Evolutionary conservation across 2,329 filamentous ascomycete species (phyloP).

Genomic region (Albifimbria verrucaria): DNA sequence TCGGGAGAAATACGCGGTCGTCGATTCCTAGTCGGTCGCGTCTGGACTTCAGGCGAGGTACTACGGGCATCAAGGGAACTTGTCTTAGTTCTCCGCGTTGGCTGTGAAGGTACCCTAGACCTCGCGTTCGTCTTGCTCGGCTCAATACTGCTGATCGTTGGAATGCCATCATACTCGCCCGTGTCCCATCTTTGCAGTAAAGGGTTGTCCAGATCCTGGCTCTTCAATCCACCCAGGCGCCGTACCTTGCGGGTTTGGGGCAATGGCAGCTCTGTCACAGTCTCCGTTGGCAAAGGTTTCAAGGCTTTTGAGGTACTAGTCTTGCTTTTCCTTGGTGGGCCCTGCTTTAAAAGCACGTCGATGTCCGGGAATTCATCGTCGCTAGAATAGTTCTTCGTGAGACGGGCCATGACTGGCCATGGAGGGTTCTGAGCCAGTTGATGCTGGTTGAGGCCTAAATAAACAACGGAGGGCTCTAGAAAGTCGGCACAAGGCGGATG

Average conservation of each 20-base stretch:
- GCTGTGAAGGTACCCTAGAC: background rate
- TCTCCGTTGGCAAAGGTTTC: background rate
- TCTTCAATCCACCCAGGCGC: slow-evolving; percentile 19
- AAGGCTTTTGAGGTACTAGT: slow-evolving; percentile 12
- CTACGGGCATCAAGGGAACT: background rate
- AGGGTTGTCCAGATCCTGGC: slow-evolving; percentile 20
- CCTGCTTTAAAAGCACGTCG: slow-evolving; percentile 22
- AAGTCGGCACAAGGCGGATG: too few relatives aligned
- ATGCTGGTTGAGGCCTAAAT: background rate
- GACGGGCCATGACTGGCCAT: slow-evolving; percentile 21
- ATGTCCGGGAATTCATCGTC: slow-evolving; percentile 42
- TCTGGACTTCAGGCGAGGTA: background rate
- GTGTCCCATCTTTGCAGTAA: slow-evolving; percentile 29
- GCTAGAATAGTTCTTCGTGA: slow-evolving; percentile 25
- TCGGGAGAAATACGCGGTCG: slow-evolving; percentile 8
- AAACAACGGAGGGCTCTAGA: too few relatives aligned
- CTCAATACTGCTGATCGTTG: background rate
- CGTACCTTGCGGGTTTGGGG: slow-evolving; percentile 23
- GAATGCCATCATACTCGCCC: slow-evolving; percentile 12
- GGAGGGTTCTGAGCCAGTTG: background rate
- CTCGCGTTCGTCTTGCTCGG: background rate
- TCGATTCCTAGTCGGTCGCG: slow-evolving; percentile 1
- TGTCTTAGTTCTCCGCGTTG: background rate
- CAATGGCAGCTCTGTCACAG: background rate
- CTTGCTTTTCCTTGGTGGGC: background rate